Evolutionary conservation across 2,329 filamentous ascomycete genomes (phyloP).

Genomic region (Leptographium galeiforme): DNA sequence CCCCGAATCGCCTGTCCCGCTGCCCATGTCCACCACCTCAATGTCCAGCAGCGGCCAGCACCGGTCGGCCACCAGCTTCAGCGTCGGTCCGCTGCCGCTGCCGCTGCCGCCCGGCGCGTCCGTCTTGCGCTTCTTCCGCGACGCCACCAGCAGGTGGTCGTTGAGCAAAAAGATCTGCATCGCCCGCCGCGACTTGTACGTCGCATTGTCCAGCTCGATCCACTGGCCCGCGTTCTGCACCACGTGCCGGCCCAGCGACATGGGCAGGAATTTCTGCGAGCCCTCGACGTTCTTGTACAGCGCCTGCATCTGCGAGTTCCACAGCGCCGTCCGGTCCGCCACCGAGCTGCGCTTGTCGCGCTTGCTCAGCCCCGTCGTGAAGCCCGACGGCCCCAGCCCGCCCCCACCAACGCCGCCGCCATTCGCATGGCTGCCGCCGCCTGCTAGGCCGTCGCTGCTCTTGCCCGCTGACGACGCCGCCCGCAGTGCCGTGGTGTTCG

Average conservation of each 20-base stretch:
- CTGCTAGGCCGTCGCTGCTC: neutral
- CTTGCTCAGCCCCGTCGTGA: slow-evolving; percentile 45
- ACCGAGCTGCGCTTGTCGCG: slow-evolving; percentile 84
- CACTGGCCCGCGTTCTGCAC: slow-evolving; percentile 84
- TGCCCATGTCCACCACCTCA: slow-evolving; percentile 71
- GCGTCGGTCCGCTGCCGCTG: slow-evolving; percentile 34
- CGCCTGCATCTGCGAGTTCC: slow-evolving; percentile 62
- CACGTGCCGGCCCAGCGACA: slow-evolving; percentile 80
- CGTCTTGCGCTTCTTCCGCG: slow-evolving; percentile 79
- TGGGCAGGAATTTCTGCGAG: slow-evolving; percentile 91
- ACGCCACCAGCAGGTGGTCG: slow-evolving; percentile 83
- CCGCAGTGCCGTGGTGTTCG: slow-evolving; percentile 55
- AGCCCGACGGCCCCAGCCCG: slow-evolving; percentile 16
- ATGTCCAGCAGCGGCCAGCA: slow-evolving; percentile 93
- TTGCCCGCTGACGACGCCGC: slow-evolving; percentile 40
- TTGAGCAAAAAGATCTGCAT: slow-evolving; percentile 90
- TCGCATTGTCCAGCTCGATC: slow-evolving; percentile 95
- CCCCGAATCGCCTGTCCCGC: slow-evolving; percentile 8
- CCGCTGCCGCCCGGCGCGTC: slow-evolving; percentile 41
- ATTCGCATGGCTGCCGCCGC: too few species aligned
- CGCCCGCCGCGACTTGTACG: slow-evolving; percentile 80
- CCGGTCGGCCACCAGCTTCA: slow-evolving; percentile 80
- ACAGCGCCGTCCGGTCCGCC: slow-evolving; percentile 50
- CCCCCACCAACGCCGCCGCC: neutral
- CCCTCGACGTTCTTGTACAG: slow-evolving; percentile 97